Percentiles rank a stretch among this genome's conserved stretches.
phyloP scores from a whole-genome alignment of 2,329 filamentous ascomycete genomes.

The Chaetomium sp. region DNA sequence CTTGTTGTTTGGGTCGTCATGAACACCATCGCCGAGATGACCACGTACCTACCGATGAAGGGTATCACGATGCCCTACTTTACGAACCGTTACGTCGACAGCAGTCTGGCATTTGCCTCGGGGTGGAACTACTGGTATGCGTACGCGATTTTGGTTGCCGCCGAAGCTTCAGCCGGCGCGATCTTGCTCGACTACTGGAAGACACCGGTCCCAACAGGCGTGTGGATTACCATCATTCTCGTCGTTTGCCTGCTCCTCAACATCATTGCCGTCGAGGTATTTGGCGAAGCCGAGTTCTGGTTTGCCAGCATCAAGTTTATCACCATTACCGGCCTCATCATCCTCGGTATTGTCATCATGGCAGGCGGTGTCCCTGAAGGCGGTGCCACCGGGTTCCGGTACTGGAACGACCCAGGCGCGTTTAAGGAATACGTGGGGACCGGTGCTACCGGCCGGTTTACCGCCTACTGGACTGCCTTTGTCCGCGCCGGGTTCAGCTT shows the following conservation, averaged over 20 bases:
- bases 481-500: slow-evolving; percentile 56
- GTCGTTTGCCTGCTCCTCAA: slow-evolving; percentile 49
- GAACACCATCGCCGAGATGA: slow-evolving; percentile 51
- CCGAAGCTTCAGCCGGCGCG: slow-evolving; percentile 51
- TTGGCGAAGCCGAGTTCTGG: slow-evolving; percentile 57
- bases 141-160: slow-evolving; percentile 51
- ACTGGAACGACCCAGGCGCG: slow-evolving; percentile 43
- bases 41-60: slow-evolving; percentile 47
- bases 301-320: slow-evolving; percentile 56
- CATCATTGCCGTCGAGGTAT: slow-evolving; percentile 50
- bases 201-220: slow-evolving; percentile 42
- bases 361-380: slow-evolving; percentile 49
- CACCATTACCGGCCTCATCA: slow-evolving; percentile 51
- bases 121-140: slow-evolving; percentile 60
- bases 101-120: slow-evolving; percentile 48
- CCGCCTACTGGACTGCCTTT: slow-evolving; percentile 53
- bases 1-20: slow-evolving; percentile 47
- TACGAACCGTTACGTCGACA: slow-evolving; percentile 49
- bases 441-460: slow-evolving; percentile 46
- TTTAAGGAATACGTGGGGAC: slow-evolving; percentile 42
- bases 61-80: slow-evolving; percentile 53
- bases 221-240: slow-evolving; percentile 55
- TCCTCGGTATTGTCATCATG: slow-evolving; percentile 50
- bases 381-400: slow-evolving; percentile 43
- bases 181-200: slow-evolving; percentile 58